phyloP scores from a whole-genome alignment of 176 grass and related monocot species.

The Aegilops bicornis region DNA sequence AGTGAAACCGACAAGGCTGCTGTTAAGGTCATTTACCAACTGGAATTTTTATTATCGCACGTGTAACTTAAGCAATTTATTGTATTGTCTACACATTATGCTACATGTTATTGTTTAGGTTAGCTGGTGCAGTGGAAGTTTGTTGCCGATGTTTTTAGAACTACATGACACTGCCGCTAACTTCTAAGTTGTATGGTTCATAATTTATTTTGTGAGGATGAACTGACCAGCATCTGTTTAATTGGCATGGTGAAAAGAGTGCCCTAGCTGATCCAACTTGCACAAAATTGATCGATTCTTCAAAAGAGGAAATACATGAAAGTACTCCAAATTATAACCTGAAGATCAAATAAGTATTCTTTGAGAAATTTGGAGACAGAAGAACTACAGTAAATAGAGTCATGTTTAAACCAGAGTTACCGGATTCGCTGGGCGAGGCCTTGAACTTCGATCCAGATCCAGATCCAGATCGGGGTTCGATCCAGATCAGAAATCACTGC shows the following conservation, averaged over 20 bases:
- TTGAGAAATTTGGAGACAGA: not conserved
- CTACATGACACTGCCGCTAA: not conserved
- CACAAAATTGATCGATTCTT: not conserved
- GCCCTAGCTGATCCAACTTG: constrained; percentile 19
- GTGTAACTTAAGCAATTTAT: constrained; percentile 14
- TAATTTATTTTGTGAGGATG: not conserved
- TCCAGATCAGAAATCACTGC: too few relatives aligned
- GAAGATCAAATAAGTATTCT: constrained; percentile 11
- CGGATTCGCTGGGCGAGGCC: not conserved
- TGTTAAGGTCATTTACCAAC: constrained; percentile 60
- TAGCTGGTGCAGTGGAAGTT: constrained; percentile 17
- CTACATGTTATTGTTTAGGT: constrained; percentile 24
- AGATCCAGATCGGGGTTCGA: too few relatives aligned
- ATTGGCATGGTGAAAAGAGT: constrained; percentile 19
- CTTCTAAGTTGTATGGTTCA: not conserved
- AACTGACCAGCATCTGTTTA: not conserved
- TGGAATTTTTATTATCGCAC: not conserved
- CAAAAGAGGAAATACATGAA: not conserved
- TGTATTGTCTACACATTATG: constrained; percentile 30
- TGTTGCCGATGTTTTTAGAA: not conserved
- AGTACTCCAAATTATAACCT: not conserved
- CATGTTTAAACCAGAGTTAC: not conserved
- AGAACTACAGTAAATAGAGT: not conserved
- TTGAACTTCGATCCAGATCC: too few relatives aligned
- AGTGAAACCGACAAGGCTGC: constrained; percentile 73